Evolutionary conservation across 164 flowering plant species (phyloP), one percentile per base, ranked within the genome.

Genomic region (Cinnamomum chago): DNA sequence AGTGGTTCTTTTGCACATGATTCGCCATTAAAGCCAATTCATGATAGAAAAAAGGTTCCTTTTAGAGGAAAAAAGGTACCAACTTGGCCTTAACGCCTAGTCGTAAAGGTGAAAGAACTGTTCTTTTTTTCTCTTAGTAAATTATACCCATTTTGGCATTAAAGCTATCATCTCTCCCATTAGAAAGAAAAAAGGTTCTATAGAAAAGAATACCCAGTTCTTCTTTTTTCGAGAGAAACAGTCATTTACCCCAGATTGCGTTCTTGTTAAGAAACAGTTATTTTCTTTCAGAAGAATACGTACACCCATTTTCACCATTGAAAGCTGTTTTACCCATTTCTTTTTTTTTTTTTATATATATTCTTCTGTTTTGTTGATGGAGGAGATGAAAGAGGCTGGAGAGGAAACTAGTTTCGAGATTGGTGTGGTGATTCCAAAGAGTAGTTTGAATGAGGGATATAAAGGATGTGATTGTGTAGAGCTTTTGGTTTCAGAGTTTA

Each of bases 351-450:
- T 12, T 10, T 22, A n/a, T n/a, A n/a, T n/a, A n/a, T 76, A n/a
- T 17, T 71, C 55, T 10, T 70, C 15, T 5, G 27, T 65, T 65
- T 70, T 22, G 24, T 7, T 5, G 60, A 3, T 66, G 76, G 73
- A 3, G 65, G 72, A 77, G 75, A 88, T 87, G 92, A 81, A 72
- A 73, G 86, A 35, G 70, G 23, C 24, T 69, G 83, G 68, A 15
- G 88, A 87, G 65, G 85, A 76, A 14, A 69, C 78, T 71, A 79
- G 70, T 50, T 93, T 85, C 83, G 98, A 93, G 88, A 85, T 95
- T 66, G 92, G 79, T 23, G 72, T 95, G 79, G 97, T 86, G 79
- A 84, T 95, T 65, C 86, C 92, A 18, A 92, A 85, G 80, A 80
- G 83, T 76, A 70, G 23, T 51, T 69, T 20, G 50, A 75, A 77